Evolutionary conservation across 2,329 filamentous ascomycete species (phyloP).

Genomic region (Botrytis porri): DNA sequence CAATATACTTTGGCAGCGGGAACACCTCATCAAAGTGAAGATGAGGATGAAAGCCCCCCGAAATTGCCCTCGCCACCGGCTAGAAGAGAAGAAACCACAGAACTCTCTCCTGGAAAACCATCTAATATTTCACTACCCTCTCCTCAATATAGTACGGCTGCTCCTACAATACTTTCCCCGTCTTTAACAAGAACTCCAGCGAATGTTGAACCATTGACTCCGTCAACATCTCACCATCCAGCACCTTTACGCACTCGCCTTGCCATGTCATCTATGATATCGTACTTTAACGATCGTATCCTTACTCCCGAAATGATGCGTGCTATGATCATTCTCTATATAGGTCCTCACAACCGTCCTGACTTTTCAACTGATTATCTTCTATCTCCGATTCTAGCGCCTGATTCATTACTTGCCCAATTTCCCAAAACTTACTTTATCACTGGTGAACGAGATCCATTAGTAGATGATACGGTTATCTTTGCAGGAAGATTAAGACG

Average conservation of each 20-base stretch:
- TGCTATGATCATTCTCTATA: constrained; percentile 97
- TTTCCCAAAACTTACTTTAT: constrained; percentile 95
- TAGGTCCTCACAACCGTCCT: constrained; percentile 87
- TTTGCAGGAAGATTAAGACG: constrained; percentile 87
- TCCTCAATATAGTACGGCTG: constrained; percentile 27
- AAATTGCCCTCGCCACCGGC: constrained; percentile 31
- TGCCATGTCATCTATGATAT: constrained; percentile 94
- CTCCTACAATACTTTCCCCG: constrained; percentile 30
- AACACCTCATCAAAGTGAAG: constrained; percentile 77
- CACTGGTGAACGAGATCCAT: constrained; percentile 89
- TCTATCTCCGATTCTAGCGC: constrained; percentile 84
- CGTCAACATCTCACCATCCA: constrained; percentile 49
- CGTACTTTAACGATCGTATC: constrained; percentile 94
- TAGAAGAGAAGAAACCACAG: not conserved
- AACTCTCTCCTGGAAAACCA: not conserved
- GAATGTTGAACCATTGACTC: constrained; percentile 16
- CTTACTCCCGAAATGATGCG: constrained; percentile 98
- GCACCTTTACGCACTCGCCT: constrained; percentile 75
- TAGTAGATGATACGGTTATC: constrained; percentile 96
- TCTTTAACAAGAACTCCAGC: not conserved
- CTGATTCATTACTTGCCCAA: constrained; percentile 74
- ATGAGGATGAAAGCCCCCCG: constrained; percentile 52
- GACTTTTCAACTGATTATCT: constrained; percentile 91
- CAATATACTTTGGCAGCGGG: constrained; percentile 83
- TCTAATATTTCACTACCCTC: not conserved